These are phyloP conservation scores for Coffea humblotiana DNA, from an alignment of 305 asterid species.

Conservation along the genomic window DNA sequence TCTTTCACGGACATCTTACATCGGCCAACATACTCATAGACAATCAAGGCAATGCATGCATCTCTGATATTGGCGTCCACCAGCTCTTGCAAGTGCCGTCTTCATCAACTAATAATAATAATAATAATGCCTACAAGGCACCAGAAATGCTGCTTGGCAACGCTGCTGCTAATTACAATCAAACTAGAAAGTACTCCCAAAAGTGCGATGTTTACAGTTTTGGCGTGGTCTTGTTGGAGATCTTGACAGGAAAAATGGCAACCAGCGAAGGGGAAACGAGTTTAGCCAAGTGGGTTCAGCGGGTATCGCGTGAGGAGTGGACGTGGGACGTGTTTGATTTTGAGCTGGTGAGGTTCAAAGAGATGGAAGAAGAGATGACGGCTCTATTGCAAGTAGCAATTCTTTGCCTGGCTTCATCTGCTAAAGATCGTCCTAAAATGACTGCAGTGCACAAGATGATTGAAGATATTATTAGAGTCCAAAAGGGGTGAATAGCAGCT, in stretches of 20 bases:
- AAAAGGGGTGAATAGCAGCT: conserved; percentile 7
- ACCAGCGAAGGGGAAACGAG: conserved; percentile 25
- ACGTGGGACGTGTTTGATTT: conserved; percentile 40
- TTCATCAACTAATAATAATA: not conserved
- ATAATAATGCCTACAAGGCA: conserved; percentile 25
- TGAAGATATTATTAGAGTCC: conserved; percentile 19
- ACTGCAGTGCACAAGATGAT: conserved; percentile 30
- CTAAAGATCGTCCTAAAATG: conserved; percentile 40
- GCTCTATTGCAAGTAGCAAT: conserved; percentile 38
- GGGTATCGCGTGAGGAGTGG: conserved; percentile 31
- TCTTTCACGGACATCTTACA: conserved; percentile 38
- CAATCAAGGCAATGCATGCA: conserved; percentile 33
- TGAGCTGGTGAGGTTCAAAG: conserved; percentile 33
- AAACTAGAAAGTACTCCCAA: conserved; percentile 17
- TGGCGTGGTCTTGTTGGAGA: conserved; percentile 33
- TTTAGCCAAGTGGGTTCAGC: conserved; percentile 31
- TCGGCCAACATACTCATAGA: conserved; percentile 36
- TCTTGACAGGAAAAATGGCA: conserved; percentile 34
- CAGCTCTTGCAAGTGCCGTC: conserved; percentile 24
- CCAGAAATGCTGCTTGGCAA: conserved; percentile 20
- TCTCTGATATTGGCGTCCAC: conserved; percentile 28
- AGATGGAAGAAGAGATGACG: conserved; percentile 39
- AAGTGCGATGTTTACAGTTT: conserved; percentile 36
- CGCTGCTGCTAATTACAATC: not conserved
- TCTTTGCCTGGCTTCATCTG: conserved; percentile 33